A percentile compares a stretch with the other conserved stretches of the same genome.
Evolutionary conservation across 2,329 filamentous ascomycete species (phyloP).

Genomic region (Lizonia empirigonia): DNA sequence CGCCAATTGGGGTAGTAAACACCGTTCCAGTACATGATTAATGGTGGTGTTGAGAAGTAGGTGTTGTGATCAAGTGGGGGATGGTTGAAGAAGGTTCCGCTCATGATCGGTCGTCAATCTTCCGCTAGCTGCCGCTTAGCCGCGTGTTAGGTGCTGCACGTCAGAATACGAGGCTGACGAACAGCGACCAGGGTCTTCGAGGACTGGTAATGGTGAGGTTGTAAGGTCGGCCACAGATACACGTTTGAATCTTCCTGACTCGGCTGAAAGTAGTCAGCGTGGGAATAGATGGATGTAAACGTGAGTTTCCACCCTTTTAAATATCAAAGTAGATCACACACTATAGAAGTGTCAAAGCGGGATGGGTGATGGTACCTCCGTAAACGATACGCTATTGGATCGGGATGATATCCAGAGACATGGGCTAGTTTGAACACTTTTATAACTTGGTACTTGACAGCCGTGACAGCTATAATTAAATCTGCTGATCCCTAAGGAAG

Average conservation of each 20-base stretch:
- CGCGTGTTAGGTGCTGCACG: conserved; percentile 38
- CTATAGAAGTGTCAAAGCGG: background rate
- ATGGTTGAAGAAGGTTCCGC: conserved; percentile 33
- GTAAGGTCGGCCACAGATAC: background rate
- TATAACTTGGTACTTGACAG: background rate
- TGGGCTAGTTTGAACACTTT: background rate
- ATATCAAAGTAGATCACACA: background rate
- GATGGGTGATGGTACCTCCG: background rate
- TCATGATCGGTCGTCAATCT: conserved; percentile 36
- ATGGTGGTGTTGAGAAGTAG: conserved; percentile 35
- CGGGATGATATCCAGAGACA: background rate
- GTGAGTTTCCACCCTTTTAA: background rate
- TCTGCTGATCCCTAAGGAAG: background rate
- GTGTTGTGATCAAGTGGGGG: conserved; percentile 31
- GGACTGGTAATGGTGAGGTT: conserved; percentile 7
- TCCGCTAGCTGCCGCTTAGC: conserved; percentile 36
- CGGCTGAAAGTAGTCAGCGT: no score
- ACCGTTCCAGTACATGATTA: conserved; percentile 64
- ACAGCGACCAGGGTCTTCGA: conserved; percentile 14
- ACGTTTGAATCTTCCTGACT: background rate
- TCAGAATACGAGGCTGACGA: conserved; percentile 27
- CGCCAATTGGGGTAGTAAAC: conserved; percentile 85
- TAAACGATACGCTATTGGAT: background rate
- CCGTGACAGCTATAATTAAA: background rate
- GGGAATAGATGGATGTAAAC: background rate